Base-by-base conservation (phyloP, 129 eudicot genomes). In the Oenanthe sinensis region DNA sequence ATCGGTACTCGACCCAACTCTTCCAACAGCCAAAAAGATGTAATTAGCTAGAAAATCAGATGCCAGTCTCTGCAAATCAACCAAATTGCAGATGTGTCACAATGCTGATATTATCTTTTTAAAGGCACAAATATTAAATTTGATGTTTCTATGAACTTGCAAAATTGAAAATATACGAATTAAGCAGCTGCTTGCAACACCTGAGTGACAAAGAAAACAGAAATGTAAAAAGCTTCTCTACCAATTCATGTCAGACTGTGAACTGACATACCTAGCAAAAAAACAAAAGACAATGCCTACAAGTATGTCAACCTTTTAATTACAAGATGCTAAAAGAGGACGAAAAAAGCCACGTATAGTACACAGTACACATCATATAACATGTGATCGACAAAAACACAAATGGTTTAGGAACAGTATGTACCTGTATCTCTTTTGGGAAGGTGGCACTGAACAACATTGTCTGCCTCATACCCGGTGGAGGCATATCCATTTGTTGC, bases 401-500 rank as follows among this genome's bases (percentile, higher is more conserved):
- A 36, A 28, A 39, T 13, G 8, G 28, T 71, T 40, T 42, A 71
- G 48, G 10, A 70, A 40, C 75, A 40, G 63, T 68, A 76, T 19
- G 30, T 69, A 94, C 98, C 98, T 94, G 98, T 72, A 91, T 94
- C 85, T 94, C 98, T 80, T 91, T 94, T 37, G 98, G 98, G 72
- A 94, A 93, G 49, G 98, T 93, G 45, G 98, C 97, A 75, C 98
- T 93, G 86, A 93, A 93, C 19, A 93, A 81, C 98, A 94, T 86
- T n/a, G 98, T 94, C 71, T 94, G 98, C 83, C 98, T 83, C 16
- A 79, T 82, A 81, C 98, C 97, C n/a, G 93, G 93, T 0, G 91
- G 93, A 43, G 98, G 97, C 98, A 94, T 94, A 86, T 89, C 97
- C 91, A 90, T 94, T 75, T 94, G 97, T 81, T 91, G 90, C 82